Percentiles rank a stretch among this genome's conserved stretches.
These are phyloP conservation scores for Aureoboletus auriporus DNA, from an alignment of 768 basidiomycete genomes.

Conservation along the genomic window DNA sequence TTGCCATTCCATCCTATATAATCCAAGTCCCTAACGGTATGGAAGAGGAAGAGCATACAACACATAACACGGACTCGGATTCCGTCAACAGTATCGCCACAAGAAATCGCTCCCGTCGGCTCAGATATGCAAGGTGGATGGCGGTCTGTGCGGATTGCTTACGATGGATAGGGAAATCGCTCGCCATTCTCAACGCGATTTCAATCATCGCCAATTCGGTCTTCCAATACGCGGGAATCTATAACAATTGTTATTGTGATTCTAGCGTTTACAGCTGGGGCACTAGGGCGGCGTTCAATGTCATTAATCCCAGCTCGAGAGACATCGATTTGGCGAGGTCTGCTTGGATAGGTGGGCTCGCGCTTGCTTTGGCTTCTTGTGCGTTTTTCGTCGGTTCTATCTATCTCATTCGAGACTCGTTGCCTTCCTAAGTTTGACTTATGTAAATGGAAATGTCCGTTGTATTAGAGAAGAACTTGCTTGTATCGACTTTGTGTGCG, in stretches of 20 bases:
- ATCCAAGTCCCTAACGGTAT: neutral
- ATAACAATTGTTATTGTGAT: slow-evolving; percentile 28
- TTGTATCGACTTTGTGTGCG: too few species aligned
- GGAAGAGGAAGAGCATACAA: neutral
- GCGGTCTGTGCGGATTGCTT: slow-evolving; percentile 11
- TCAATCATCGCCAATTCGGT: slow-evolving; percentile 24
- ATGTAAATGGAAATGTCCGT: neutral
- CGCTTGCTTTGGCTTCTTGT: slow-evolving; percentile 24
- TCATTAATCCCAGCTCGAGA: slow-evolving; percentile 13
- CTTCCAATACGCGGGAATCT: slow-evolving; percentile 28
- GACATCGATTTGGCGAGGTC: slow-evolving; percentile 25
- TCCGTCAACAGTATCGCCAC: neutral
- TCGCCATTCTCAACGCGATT: slow-evolving; percentile 28
- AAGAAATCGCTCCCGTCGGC: neutral
- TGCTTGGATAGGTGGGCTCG: slow-evolving; percentile 37
- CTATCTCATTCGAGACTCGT: slow-evolving; percentile 24
- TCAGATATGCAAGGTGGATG: neutral
- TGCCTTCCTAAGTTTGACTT: slow-evolving; percentile 6
- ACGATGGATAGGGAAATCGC: slow-evolving; percentile 23
- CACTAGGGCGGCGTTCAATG: slow-evolving; percentile 20
- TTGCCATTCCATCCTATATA: neutral
- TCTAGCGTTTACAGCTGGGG: slow-evolving; percentile 22
- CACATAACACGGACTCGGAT: neutral
- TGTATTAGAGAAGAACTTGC: too few species aligned
- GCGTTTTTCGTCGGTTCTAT: slow-evolving; percentile 26